These are phyloP conservation scores for Aspergillus wentii DNA, from an alignment of 495 filamentous ascomycete genomes.

Conservation along the genomic window DNA sequence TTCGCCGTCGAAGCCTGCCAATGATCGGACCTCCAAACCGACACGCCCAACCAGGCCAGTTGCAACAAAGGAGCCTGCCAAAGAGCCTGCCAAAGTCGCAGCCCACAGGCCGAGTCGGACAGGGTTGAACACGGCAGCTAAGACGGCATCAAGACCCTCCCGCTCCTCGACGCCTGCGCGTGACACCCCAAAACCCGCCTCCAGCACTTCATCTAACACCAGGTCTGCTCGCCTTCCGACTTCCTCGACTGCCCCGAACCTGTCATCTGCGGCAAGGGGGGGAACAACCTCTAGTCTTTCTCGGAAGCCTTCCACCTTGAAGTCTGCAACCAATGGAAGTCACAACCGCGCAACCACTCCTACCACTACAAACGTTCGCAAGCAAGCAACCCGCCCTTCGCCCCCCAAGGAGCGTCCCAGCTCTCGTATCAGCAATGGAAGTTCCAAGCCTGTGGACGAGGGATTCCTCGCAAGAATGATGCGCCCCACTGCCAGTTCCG, in stretches of 20 bases:
- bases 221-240: slow-evolving; percentile 56
- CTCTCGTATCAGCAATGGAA: slow-evolving; percentile 36
- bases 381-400: slow-evolving; percentile 38
- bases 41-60: slow-evolving; percentile 11
- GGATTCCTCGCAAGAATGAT: slow-evolving; percentile 89
- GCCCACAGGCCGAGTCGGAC: slow-evolving; percentile 30
- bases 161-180: slow-evolving; percentile 10
- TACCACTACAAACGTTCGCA: slow-evolving; percentile 20
- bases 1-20: slow-evolving; percentile 13
- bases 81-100: slow-evolving; percentile 23
- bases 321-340: slow-evolving; percentile 14
- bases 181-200: slow-evolving; percentile 50
- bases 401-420: slow-evolving; percentile 36
- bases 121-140: slow-evolving; percentile 23
- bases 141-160: slow-evolving; percentile 19
- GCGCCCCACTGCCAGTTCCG: slow-evolving; percentile 77
- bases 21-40: slow-evolving; percentile 12
- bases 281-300: slow-evolving; percentile 26
- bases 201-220: slow-evolving; percentile 63
- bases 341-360: slow-evolving; percentile 19
- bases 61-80: slow-evolving; percentile 26
- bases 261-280: slow-evolving; percentile 50
- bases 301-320: slow-evolving; percentile 41
- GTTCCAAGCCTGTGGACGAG: slow-evolving; percentile 54
- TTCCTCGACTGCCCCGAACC: slow-evolving; percentile 58